Base-by-base conservation (phyloP, 1,284 basidiomycete species). In the Ceratorhiza oryzae-sativae region DNA sequence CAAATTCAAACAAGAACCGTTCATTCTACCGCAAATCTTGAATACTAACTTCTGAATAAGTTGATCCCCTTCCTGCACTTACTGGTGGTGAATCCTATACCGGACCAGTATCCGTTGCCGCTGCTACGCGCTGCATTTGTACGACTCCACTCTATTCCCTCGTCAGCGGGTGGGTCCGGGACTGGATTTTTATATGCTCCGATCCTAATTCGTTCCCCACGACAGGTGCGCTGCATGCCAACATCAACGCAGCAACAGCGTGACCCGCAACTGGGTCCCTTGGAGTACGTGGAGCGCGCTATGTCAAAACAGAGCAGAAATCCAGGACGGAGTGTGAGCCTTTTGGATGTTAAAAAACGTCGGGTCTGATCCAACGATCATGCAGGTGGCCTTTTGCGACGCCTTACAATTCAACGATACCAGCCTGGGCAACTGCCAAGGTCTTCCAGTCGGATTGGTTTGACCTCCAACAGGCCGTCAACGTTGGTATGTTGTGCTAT, bases 221-320 rank as follows among this genome's bases (percentile, higher is more conserved):
- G 42, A 10, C n/a, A 18, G 42, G 6, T 45, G 63, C 39, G 51
- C 63, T 8, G 51, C 51, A 45, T 68, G 63, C 32, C 63, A 68
- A 56, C 63, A 68, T 46, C 63, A 68, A 32, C 63, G 34, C 25
- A 68, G 63, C 39, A 55, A 6, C 49, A 55, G 25, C 20, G 63
- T 68, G 25, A 68, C 5, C 51, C 63, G 63, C 1, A 68, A 68
- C 51, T 68, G 63, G 63, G 63, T 68, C 23, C 36, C 49, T 27
- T 68, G 63, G 63, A 68, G 51, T 30, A 55, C 49, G 32, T 68
- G 63, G 63, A 68, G 63, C 23, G 63, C 63, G 13, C 18, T 68
- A 3, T 68, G 63, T 39, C 63, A 25, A 20, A 51, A 68, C 39
- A 5, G 51, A 42, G 39, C 9, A 4, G 36, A 51, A 36, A 68